A percentile compares a stretch with the other conserved stretches of the same genome.
Conservation (phyloP, 768 basidiomycete genomes). For the Dioszegia hungarica region DNA sequence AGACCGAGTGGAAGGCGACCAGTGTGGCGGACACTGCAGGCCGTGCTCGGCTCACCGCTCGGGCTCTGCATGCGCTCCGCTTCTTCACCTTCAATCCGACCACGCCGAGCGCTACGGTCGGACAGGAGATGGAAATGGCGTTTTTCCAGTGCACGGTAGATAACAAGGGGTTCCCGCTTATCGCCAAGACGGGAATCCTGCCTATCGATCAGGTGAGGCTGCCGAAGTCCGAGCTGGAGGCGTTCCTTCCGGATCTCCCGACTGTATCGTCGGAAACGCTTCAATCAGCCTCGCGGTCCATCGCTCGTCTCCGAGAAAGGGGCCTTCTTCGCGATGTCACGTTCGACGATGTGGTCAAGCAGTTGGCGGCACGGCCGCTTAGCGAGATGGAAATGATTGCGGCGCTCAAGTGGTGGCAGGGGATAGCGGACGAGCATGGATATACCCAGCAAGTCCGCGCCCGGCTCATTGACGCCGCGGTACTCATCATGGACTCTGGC, state of each 20-base stretch:
- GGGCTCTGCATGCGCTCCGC: slow-evolving; percentile 71
- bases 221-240: slow-evolving; percentile 64
- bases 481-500: slow-evolving; percentile 54
- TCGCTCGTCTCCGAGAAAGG: slow-evolving; percentile 60
- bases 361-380: slow-evolving; percentile 68
- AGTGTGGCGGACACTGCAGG: slow-evolving; percentile 32
- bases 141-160: slow-evolving; percentile 67
- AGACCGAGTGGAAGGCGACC: slow-evolving; percentile 31
- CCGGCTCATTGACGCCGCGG: slow-evolving; percentile 66
- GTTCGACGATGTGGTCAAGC: slow-evolving; percentile 74
- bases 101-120: slow-evolving; percentile 77
- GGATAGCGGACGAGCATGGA: slow-evolving; percentile 51
- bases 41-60: slow-evolving; percentile 55
- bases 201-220: slow-evolving; percentile 65
- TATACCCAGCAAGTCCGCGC: slow-evolving; percentile 51
- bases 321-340: slow-evolving; percentile 68
- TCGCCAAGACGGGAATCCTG: slow-evolving; percentile 70
- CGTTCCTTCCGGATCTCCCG: slow-evolving; percentile 73
- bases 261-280: slow-evolving; percentile 63
- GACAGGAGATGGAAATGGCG: slow-evolving; percentile 63
- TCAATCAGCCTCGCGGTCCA: slow-evolving; percentile 58
- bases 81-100: slow-evolving; percentile 88
- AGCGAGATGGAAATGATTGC: slow-evolving; percentile 67
- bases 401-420: slow-evolving; percentile 82
- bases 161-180: slow-evolving; percentile 59